phyloP scores from a whole-genome alignment of 2,329 filamentous ascomycete genomes.

The Microdochium bolleyi region DNA sequence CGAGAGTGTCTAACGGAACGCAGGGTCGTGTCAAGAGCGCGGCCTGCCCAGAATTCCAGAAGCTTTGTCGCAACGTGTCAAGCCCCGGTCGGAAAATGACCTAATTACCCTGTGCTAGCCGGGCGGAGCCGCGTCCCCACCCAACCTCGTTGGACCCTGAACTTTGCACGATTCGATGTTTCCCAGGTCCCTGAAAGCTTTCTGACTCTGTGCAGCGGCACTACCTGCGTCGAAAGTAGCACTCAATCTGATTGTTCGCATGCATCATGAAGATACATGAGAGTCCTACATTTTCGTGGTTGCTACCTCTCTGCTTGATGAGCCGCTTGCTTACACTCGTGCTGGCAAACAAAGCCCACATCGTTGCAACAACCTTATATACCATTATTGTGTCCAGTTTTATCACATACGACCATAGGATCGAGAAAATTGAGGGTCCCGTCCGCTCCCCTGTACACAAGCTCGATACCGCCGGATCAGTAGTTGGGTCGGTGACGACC shows the following conservation, averaged over 20 bases:
- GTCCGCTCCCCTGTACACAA: background rate
- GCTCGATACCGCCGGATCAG: constrained; percentile 1
- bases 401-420: background rate
- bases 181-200: too few relatives aligned
- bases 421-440: background rate
- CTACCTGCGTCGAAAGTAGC: too few relatives aligned
- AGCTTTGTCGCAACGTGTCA: background rate
- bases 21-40: background rate
- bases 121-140: background rate
- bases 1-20: too few relatives aligned
- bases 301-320: too few relatives aligned
- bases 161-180: too few relatives aligned
- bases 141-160: too few relatives aligned
- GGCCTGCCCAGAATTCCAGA: background rate
- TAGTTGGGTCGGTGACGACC: background rate
- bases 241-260: too few relatives aligned
- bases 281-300: too few relatives aligned
- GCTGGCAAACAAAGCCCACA: background rate
- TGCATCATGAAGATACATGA: too few relatives aligned
- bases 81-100: background rate
- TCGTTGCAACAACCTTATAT: background rate
- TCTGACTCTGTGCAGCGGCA: too few relatives aligned
- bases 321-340: too few relatives aligned
- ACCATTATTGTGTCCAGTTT: background rate
- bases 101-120: background rate